phyloP scores from a whole-genome alignment of 495 filamentous ascomycete species.

The Aspergillus coremiiformis region DNA sequence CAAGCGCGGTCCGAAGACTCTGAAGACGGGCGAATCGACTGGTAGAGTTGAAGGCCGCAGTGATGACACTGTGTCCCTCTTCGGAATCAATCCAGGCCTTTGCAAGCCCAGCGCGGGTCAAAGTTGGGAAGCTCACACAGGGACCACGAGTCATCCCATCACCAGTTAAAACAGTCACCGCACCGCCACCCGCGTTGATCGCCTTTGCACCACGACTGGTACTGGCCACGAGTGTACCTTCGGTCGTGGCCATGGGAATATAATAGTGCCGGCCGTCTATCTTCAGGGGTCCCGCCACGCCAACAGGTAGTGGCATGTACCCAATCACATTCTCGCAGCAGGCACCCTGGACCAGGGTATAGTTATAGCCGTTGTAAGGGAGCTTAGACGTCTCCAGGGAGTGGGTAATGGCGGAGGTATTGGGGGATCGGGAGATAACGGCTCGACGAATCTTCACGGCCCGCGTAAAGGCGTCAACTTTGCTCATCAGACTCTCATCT shows the following conservation, averaged over 20 bases:
- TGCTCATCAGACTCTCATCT: slow-evolving; percentile 59
- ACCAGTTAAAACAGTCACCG: slow-evolving; percentile 82
- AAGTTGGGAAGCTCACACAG: slow-evolving; percentile 80
- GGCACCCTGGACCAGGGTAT: slow-evolving; percentile 82
- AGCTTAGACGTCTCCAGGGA: slow-evolving; percentile 77
- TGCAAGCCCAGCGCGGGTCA: slow-evolving; percentile 79
- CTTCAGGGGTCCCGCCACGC: slow-evolving; percentile 84
- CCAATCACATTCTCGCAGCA: slow-evolving; percentile 99
- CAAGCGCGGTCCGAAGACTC: slow-evolving; percentile 80
- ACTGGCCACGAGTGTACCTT: slow-evolving; percentile 92
- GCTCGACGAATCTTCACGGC: slow-evolving; percentile 87
- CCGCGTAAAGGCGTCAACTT: slow-evolving; percentile 64
- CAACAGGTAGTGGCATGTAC: slow-evolving; percentile 87
- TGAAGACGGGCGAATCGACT: slow-evolving; percentile 87
- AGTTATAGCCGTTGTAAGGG: slow-evolving; percentile 87
- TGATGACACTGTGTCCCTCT: slow-evolving; percentile 71
- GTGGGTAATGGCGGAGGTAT: slow-evolving; percentile 63
- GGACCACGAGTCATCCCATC: slow-evolving; percentile 99
- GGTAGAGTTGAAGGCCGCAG: slow-evolving; percentile 88
- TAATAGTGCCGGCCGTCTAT: slow-evolving; percentile 95
- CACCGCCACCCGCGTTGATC: slow-evolving; percentile 93
- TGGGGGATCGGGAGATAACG: slow-evolving; percentile 78
- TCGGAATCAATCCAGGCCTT: slow-evolving; percentile 95
- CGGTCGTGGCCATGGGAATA: slow-evolving; percentile 96
- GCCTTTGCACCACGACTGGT: slow-evolving; percentile 91